A percentile compares a stretch with the other conserved stretches of the same genome.
phyloP scores from a whole-genome alignment of 352 stramenopile species.

The Globisporangium nagaii region DNA sequence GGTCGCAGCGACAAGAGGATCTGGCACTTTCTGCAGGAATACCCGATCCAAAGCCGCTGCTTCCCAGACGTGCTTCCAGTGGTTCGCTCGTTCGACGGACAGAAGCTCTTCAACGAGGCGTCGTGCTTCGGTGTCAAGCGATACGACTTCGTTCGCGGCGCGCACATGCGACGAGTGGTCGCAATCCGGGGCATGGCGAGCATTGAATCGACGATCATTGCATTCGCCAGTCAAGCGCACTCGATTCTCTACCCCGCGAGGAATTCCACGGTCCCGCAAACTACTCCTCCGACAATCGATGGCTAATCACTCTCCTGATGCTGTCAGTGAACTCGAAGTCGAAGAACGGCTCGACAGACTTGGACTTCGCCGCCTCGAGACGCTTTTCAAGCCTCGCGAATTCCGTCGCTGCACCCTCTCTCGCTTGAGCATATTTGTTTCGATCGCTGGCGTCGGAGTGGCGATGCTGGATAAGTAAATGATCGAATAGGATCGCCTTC shows the following conservation, averaged over 20 bases:
- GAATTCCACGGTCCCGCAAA: not conserved
- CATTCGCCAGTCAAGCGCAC: constrained; percentile 32
- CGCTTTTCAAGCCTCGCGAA: constrained; percentile 26
- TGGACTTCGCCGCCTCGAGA: constrained; percentile 21
- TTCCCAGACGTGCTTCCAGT: constrained; percentile 11
- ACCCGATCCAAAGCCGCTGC: constrained; percentile 16
- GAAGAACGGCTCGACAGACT: constrained; percentile 26
- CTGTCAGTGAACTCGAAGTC: constrained; percentile 20
- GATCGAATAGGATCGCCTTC: constrained; percentile 33
- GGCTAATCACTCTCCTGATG: constrained; percentile 7
- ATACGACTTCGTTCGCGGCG: constrained; percentile 7
- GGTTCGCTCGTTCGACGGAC: constrained; percentile 53
- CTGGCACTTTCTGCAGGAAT: constrained; percentile 47
- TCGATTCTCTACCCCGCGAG: constrained; percentile 12
- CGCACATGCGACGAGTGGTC: constrained; percentile 19
- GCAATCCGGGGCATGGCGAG: constrained; percentile 11
- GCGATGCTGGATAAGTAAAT: constrained; percentile 9
- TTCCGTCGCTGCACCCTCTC: constrained; percentile 16
- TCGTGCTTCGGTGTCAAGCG: constrained; percentile 67
- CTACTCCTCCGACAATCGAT: constrained; percentile 1
- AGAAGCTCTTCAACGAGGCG: constrained; percentile 56
- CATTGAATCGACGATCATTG: constrained; percentile 15
- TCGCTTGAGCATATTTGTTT: not conserved
- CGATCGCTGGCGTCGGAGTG: not conserved
- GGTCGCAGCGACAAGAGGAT: constrained; percentile 25